Evolutionary conservation across 2,329 filamentous ascomycete genomes (phyloP).

Genomic region (Phialophora macrospora): DNA sequence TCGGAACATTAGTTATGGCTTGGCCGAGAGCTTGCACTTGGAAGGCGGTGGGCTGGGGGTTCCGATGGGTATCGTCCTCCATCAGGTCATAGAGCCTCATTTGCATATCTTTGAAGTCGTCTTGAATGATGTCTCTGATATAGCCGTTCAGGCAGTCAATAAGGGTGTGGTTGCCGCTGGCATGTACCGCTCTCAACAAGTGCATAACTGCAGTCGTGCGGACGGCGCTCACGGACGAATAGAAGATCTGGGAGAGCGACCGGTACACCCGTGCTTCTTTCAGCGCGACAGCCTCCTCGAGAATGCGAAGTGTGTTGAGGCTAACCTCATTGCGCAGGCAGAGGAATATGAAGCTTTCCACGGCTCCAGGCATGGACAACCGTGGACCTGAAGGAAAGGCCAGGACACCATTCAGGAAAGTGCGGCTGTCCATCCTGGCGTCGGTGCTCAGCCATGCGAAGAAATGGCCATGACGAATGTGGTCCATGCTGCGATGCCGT

Average conservation of each 20-base stretch:
- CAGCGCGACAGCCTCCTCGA: neutral
- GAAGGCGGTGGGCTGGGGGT: neutral
- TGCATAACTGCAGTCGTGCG: neutral
- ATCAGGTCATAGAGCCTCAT: neutral
- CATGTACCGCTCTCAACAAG: neutral
- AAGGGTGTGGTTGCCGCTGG: neutral
- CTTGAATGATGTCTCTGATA: neutral
- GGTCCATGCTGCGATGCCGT: neutral
- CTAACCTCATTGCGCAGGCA: neutral
- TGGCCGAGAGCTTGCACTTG: neutral
- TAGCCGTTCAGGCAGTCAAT: constrained; percentile 4
- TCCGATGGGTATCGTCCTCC: neutral
- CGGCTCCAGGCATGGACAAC: neutral
- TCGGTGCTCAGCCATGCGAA: neutral
- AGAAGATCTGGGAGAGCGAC: constrained; percentile 1
- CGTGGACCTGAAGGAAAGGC: neutral
- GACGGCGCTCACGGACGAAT: neutral
- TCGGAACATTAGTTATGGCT: neutral
- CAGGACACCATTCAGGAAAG: neutral
- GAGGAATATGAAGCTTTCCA: constrained; percentile 2
- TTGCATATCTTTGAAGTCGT: neutral
- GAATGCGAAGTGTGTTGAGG: neutral
- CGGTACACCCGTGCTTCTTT: neutral
- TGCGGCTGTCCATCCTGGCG: neutral
- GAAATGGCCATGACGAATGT: neutral